These are phyloP conservation scores for Penicillium malachiteum DNA, from an alignment of 495 filamentous ascomycete genomes.

Conservation along the genomic window DNA sequence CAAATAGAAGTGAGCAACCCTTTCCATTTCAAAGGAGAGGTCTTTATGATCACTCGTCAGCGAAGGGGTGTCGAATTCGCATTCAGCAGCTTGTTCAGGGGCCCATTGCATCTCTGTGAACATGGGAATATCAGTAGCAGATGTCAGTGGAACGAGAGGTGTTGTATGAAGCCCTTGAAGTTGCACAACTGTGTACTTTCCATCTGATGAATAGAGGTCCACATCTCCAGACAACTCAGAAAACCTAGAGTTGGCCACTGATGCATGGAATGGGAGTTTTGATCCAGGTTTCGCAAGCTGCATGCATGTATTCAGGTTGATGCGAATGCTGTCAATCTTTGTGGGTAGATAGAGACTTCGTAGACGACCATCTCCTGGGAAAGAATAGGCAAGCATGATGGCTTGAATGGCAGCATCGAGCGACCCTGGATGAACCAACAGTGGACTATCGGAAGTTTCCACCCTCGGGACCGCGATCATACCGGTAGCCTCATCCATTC, in stretches of 20 bases:
- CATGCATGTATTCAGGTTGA: conserved; percentile 28
- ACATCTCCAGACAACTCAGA: conserved; percentile 27
- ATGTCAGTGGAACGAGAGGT: conserved; percentile 19
- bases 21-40: conserved; percentile 14
- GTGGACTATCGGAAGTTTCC: neutral
- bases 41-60: neutral
- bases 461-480: conserved; percentile 15
- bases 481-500: neutral
- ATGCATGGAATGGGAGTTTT: conserved; percentile 18
- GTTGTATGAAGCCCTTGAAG: conserved; percentile 28
- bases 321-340: conserved; percentile 44
- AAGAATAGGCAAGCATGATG: conserved; percentile 39
- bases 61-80: neutral
- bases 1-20: conserved; percentile 23
- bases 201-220: conserved; percentile 19
- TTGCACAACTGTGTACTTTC: conserved; percentile 19
- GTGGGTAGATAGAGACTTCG: conserved; percentile 21
- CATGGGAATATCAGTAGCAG: conserved; percentile 18
- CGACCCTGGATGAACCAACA: conserved; percentile 36
- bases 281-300: conserved; percentile 8
- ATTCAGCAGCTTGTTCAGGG: conserved; percentile 10
- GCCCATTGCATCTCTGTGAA: conserved; percentile 24
- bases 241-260: conserved; percentile 13
- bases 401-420: conserved; percentile 45
- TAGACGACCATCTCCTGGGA: conserved; percentile 33